Base-by-base conservation (phyloP, 306 rosid species). In the Acacia crassicarpa region DNA sequence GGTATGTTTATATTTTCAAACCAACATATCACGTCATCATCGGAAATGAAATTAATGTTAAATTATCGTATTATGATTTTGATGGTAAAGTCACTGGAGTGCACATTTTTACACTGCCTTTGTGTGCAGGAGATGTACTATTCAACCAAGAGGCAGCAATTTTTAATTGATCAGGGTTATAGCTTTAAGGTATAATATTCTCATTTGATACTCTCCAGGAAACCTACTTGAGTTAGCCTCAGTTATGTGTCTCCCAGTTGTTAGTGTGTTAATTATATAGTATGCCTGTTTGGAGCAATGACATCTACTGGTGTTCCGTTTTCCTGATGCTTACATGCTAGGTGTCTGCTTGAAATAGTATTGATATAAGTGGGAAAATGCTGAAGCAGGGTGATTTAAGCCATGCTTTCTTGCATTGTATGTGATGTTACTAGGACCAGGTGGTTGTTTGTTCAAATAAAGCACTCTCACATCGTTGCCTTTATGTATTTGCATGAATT, bases 91-190 rank as follows among this genome's bases (percentile, higher is more conserved):
- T 38, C 41, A 38, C 41, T 38, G 41, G 6, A 38, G 16, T 66
- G 41, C 4, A 20, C 67, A 54, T 30, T 72, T 56, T 61, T 54
- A 8, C 35, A n/a, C 40, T 43, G 75, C 70, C 67, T 86, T 79
- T 78, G 73, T 80, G 53, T 88, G 75, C 93, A 94, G 98, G 99
- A 95, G 87, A 95, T 95, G 99, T 95, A 95, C 83, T 95, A 95
- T 85, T 95, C 98, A 61, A 95, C 93, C 78, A 95, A 95, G 86
- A 90, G 99, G 83, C 98, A 95, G 82, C 98, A 93, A 85, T 95
- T 95, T 90, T 88, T 95, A 89, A 93, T 95, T 45, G 99, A 95
- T 85, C 99, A 95, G 88, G 99, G 98, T 88, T 95, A 95, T 85
- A 95, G 99, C 86, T 95, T 95, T 84, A 95, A 95, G 98, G 99